Conservation (phyloP, 2,329 filamentous ascomycete species). For the Nigrospora osmanthi region DNA sequence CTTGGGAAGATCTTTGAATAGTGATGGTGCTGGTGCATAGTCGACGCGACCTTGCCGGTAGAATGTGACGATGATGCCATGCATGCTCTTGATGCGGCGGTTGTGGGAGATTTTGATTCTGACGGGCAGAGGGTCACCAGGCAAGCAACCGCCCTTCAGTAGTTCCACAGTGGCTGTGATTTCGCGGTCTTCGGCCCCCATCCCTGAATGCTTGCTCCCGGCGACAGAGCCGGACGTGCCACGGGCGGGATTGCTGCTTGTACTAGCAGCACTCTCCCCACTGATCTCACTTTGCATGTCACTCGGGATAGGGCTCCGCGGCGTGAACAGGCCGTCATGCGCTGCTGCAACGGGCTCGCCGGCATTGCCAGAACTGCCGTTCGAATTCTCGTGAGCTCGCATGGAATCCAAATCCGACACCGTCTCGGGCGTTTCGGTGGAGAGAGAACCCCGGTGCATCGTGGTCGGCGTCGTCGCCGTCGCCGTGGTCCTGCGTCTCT, state of each 20-base stretch:
- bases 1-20: slow-evolving; percentile 47
- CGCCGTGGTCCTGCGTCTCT: slow-evolving; percentile 47
- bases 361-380: slow-evolving; percentile 29
- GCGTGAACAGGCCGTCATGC: slow-evolving; percentile 25
- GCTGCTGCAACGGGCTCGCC: slow-evolving; percentile 25
- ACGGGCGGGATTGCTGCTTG: slow-evolving; percentile 51
- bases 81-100: slow-evolving; percentile 82
- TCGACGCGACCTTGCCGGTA: slow-evolving; percentile 90
- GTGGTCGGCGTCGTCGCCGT: slow-evolving; percentile 36
- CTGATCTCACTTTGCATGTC: slow-evolving; percentile 63
- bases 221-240: slow-evolving; percentile 39
- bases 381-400: slow-evolving; percentile 26
- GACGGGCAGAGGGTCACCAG: slow-evolving; percentile 76
- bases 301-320: slow-evolving; percentile 35
- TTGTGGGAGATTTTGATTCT: slow-evolving; percentile 80
- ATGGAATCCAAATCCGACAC: slow-evolving; percentile 29
- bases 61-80: slow-evolving; percentile 86
- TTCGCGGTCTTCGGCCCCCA: slow-evolving; percentile 57
- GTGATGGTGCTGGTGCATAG: slow-evolving; percentile 49
- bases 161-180: slow-evolving; percentile 85
- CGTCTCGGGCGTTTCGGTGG: slow-evolving; percentile 31
- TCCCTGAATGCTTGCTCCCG: slow-evolving; percentile 39
- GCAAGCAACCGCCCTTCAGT: slow-evolving; percentile 72
- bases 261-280: slow-evolving; percentile 61
- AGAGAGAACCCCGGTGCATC: slow-evolving; percentile 17